Conservation (phyloP, 2,329 filamentous ascomycete species). For the Cryphonectria japonica region DNA sequence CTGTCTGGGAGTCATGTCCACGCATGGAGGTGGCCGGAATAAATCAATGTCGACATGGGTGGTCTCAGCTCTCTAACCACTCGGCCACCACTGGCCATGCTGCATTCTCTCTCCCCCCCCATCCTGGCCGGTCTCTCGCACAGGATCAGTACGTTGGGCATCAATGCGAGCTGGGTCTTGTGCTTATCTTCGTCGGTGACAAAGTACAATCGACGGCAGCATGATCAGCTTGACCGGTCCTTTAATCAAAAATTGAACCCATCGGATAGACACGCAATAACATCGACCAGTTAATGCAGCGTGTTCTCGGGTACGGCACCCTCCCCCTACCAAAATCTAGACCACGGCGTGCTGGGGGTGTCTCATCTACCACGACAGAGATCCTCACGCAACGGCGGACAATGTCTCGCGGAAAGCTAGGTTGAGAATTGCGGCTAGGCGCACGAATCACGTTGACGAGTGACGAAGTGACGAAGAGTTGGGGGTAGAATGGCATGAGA, state of each 20-base stretch:
- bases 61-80: not conserved
- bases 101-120: not conserved
- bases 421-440: not conserved
- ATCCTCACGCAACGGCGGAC: not conserved
- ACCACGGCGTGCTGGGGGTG: not conserved
- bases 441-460: slow-evolving; percentile 2
- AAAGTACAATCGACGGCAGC: not conserved
- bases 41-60: not conserved
- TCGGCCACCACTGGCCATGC: not conserved
- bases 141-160: not conserved
- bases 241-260: too few relatives aligned
- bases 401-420: not conserved
- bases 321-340: not conserved
- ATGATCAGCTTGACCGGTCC: not conserved
- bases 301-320: slow-evolving; percentile 5
- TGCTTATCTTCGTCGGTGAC: not conserved
- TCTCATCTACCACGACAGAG: not conserved
- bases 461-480: not conserved
- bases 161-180: not conserved
- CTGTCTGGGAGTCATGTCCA: not conserved
- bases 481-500: not conserved
- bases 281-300: not conserved
- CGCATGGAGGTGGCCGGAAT: not conserved
- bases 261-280: not conserved
- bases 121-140: not conserved